Conservation (phyloP, 1,284 basidiomycete species). For the Tylopilus microsporus region DNA sequence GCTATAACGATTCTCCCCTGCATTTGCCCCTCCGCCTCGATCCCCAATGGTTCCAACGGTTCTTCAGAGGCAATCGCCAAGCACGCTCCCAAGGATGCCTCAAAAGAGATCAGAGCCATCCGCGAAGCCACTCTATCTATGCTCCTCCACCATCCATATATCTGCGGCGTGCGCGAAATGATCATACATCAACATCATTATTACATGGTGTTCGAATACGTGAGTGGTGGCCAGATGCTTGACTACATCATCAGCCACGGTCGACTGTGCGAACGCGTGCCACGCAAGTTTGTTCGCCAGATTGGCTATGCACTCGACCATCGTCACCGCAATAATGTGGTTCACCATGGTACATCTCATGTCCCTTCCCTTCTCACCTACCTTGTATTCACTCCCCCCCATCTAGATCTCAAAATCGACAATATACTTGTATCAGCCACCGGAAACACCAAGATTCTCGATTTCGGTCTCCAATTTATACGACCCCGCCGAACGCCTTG, state of each 20-base stretch:
- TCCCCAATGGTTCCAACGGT: conserved; percentile 42
- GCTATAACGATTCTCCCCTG: conserved; percentile 95
- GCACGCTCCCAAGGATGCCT: conserved; percentile 84
- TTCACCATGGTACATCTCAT: conserved; percentile 69
- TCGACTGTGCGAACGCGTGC: conserved; percentile 89
- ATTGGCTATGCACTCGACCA: conserved; percentile 95
- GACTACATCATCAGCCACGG: conserved; percentile 99
- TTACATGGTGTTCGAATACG: conserved; percentile 99
- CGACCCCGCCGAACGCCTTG: conserved; percentile 77
- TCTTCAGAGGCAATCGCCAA: conserved; percentile 63
- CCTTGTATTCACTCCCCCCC: conserved; percentile 1
- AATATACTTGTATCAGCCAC: conserved; percentile 99
- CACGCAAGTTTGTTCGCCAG: conserved; percentile 94
- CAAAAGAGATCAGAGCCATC: conserved; percentile 93
- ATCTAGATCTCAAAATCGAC: conserved; percentile 94
- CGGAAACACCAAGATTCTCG: conserved; percentile 99
- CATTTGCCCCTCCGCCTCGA: conserved; percentile 52
- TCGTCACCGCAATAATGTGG: conserved; percentile 95
- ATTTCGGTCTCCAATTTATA: conserved; percentile 98
- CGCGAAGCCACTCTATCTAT: conserved; percentile 92
- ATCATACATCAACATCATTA: conserved; percentile 94
- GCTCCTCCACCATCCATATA: conserved; percentile 73
- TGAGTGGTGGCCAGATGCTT: conserved; percentile 97
- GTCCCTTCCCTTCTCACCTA: conserved; percentile 11
- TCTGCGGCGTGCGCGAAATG: conserved; percentile 98